Evolutionary conservation across 2,329 filamentous ascomycete species (phyloP), one percentile per base, ranked within the genome.

Genomic region (Torrubiellomyces zombiae): DNA sequence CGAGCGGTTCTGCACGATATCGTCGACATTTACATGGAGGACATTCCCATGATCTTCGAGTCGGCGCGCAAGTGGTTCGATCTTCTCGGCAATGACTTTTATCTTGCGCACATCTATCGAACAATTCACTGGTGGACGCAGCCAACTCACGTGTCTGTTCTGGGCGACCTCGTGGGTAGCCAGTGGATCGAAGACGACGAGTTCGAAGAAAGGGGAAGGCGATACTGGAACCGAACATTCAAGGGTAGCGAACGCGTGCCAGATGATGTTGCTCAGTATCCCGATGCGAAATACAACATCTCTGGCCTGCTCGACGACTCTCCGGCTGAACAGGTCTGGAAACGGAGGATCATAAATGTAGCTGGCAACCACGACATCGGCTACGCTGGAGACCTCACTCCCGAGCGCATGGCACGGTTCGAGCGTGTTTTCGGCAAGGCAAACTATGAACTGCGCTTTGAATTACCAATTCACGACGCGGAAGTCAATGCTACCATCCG

Each of bases 281-380:
- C 67, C 2, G 43, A 44, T 4, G 43, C 51, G 5, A 56, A 66
- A 19, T 62, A 69, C 38, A 54, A 58, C 1, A 36, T 68, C 5
- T 45, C 61, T 0, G 63, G 63, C 4, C 49, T 60, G 13, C 44
- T 72, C 4, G 56, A 58, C 19, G 52, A 45, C 1, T 47, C 47
- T 5, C 42, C 55, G 6, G 47, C 58, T 24, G 53, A 55, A 6
- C 50, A 56, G 5, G 48, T 51, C 3, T 95, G 89, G 89, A 51
- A 60, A n/a, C 63, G 58, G 20, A 67, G 77, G 28, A 62, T 94
- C 34, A 82, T 98, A 45, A 91, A 93, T 38, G 70, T 95, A 14
- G 83, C 74, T 1, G 89, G 89, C 2, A 98, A 98, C 43, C 89
- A 98, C 45, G 89, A 98, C 48, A 75, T 98, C 42, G 89, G 89